Percentiles rank a stretch among this genome's conserved stretches.
Evolutionary conservation across 352 stramenopile species (phyloP).

Genomic region (Pythium aquatile): DNA sequence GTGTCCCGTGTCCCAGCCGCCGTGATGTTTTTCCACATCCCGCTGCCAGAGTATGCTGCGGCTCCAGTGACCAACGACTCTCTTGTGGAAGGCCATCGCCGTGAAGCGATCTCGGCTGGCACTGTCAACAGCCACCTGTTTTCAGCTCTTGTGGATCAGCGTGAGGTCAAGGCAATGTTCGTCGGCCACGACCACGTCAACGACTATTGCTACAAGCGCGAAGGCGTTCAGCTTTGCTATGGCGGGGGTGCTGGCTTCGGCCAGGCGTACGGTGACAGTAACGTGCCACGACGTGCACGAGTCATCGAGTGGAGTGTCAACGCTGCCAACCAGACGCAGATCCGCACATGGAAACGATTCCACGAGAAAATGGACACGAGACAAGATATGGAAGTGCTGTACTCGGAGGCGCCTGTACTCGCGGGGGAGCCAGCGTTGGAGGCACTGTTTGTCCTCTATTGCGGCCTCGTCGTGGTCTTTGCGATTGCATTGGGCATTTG

Average conservation of each 20-base stretch:
- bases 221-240: neutral
- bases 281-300: neutral
- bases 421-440: neutral
- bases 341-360: neutral
- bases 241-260: neutral
- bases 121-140: conserved; percentile 23
- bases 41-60: conserved; percentile 23
- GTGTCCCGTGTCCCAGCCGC: neutral
- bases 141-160: conserved; percentile 20
- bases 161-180: conserved; percentile 38
- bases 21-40: conserved; percentile 32
- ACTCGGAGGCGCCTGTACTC: neutral
- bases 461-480: neutral
- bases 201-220: conserved; percentile 1
- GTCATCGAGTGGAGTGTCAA: conserved; percentile 1
- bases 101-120: conserved; percentile 12
- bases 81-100: neutral
- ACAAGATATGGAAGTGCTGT: neutral
- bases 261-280: neutral
- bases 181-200: conserved; percentile 18
- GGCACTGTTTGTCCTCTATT: neutral
- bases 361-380: neutral
- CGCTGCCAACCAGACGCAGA: neutral
- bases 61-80: neutral
- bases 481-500: neutral